These are phyloP conservation scores for Trichosporon sp. DNA, from an alignment of 1,284 basidiomycete genomes.

Conservation along the genomic window DNA sequence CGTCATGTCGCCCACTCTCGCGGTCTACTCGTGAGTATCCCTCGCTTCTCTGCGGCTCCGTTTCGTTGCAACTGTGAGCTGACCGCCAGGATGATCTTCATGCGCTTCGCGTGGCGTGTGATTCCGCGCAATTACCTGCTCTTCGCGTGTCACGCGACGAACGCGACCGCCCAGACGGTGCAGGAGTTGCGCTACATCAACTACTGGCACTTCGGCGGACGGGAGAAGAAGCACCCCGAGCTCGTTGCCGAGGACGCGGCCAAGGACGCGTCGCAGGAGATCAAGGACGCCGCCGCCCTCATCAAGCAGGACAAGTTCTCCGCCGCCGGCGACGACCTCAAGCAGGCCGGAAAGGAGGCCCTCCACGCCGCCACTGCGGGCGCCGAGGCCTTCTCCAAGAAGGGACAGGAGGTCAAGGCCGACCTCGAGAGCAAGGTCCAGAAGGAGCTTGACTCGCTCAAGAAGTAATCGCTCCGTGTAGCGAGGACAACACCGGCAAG, in stretches of 20 bases:
- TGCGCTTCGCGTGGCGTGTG: slow-evolving; percentile 95
- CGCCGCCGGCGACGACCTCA: slow-evolving; percentile 23
- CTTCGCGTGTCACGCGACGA: slow-evolving; percentile 89
- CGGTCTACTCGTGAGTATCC: slow-evolving; percentile 89
- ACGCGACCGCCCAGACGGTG: slow-evolving; percentile 77
- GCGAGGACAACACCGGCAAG: no score
- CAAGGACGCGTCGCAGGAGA: slow-evolving; percentile 17
- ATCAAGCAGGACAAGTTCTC: slow-evolving; percentile 10
- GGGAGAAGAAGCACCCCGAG: slow-evolving; percentile 49
- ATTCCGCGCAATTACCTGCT: slow-evolving; percentile 92
- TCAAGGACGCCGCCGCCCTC: slow-evolving; percentile 12
- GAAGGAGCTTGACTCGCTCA: slow-evolving; percentile 12
- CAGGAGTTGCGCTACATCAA: slow-evolving; percentile 84
- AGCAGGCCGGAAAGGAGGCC: slow-evolving; percentile 12
- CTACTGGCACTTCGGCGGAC: slow-evolving; percentile 68
- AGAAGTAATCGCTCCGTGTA: background rate
- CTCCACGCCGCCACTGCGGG: slow-evolving; percentile 28
- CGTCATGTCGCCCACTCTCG: slow-evolving; percentile 87
- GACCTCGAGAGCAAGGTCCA: slow-evolving; percentile 18
- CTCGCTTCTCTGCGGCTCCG: no score
- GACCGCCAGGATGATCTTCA: slow-evolving; percentile 77
- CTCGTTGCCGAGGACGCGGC: slow-evolving; percentile 31
- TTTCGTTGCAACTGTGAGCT: no score
- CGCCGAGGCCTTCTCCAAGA: slow-evolving; percentile 32
- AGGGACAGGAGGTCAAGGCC: slow-evolving; percentile 36